Conservation (phyloP, 1,284 basidiomycete species). For the Fistulinella cinereoalba region DNA sequence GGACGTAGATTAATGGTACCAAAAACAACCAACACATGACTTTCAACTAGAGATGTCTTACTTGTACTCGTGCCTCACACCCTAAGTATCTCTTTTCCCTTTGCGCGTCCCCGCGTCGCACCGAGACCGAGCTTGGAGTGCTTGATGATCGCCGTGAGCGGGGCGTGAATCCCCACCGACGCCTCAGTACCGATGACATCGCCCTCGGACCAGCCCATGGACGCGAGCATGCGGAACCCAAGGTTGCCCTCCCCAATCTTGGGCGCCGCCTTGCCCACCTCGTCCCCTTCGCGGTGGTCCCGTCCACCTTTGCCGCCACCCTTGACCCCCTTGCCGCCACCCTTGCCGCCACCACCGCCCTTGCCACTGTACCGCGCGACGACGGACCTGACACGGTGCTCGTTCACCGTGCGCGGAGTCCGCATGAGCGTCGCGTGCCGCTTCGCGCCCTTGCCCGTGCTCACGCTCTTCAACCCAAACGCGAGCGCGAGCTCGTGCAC, state of each 20-base stretch:
- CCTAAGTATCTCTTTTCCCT: no score
- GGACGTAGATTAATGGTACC: slow-evolving; percentile 83
- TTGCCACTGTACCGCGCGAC: slow-evolving; percentile 39
- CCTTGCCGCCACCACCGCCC: slow-evolving; percentile 10
- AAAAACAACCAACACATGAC: no score
- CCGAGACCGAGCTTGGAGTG: slow-evolving; percentile 71
- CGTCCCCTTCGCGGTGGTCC: slow-evolving; percentile 64
- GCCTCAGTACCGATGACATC: slow-evolving; percentile 54
- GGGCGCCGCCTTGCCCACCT: slow-evolving; percentile 75
- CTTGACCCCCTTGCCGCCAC: slow-evolving; percentile 14
- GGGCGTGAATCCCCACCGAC: slow-evolving; percentile 60
- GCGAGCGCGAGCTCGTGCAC: slow-evolving; percentile 76
- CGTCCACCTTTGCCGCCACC: slow-evolving; percentile 33
- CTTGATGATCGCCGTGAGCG: slow-evolving; percentile 72
- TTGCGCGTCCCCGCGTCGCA: no score
- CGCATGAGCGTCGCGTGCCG: slow-evolving; percentile 68
- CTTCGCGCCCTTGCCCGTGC: slow-evolving; percentile 61
- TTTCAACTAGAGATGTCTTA: no score
- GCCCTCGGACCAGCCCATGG: slow-evolving; percentile 79
- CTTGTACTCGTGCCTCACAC: no score
- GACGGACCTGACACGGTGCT: slow-evolving; percentile 58
- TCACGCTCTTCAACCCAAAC: slow-evolving; percentile 75
- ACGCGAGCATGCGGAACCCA: slow-evolving; percentile 72
- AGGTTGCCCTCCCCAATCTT: slow-evolving; percentile 69
- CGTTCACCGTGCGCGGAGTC: slow-evolving; percentile 50